phyloP scores from a whole-genome alignment of 2,329 filamentous ascomycete genomes.

The Trichoderma asperellum region DNA sequence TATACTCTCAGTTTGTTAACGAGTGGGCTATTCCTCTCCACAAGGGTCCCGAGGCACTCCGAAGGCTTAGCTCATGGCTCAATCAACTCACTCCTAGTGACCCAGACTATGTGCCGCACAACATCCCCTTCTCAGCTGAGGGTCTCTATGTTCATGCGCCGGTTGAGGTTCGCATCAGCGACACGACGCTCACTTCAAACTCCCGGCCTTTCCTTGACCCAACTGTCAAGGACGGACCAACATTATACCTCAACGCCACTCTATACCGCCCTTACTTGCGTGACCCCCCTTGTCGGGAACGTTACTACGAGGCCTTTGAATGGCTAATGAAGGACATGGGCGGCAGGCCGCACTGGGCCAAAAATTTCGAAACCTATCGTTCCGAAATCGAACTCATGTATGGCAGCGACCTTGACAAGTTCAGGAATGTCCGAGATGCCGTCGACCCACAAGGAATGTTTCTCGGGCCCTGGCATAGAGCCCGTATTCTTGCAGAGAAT shows the following conservation, averaged over 20 bases:
- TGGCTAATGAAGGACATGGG: constrained; percentile 86
- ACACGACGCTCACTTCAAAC: constrained; percentile 56
- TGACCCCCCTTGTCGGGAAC: constrained; percentile 74
- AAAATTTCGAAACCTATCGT: constrained; percentile 74
- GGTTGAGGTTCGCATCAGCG: constrained; percentile 84
- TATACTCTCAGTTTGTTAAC: constrained; percentile 98
- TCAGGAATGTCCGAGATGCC: constrained; percentile 68
- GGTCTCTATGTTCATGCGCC: constrained; percentile 87
- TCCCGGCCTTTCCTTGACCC: constrained; percentile 66
- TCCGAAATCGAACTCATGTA: constrained; percentile 70
- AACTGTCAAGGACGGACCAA: constrained; percentile 68
- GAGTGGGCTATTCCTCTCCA: constrained; percentile 93
- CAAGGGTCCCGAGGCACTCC: constrained; percentile 84
- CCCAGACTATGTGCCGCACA: constrained; percentile 63
- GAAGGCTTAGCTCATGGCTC: constrained; percentile 83
- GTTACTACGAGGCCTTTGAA: constrained; percentile 90
- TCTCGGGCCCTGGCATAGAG: constrained; percentile 85
- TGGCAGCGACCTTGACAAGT: constrained; percentile 66
- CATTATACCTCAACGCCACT: constrained; percentile 87
- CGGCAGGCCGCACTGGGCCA: constrained; percentile 87
- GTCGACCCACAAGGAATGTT: constrained; percentile 86
- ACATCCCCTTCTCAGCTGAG: constrained; percentile 79
- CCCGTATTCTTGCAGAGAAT: constrained; percentile 58
- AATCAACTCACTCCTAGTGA: constrained; percentile 66
- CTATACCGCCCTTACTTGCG: constrained; percentile 80